Percentiles rank a stretch among this genome's conserved stretches.
phyloP scores from a whole-genome alignment of 768 basidiomycete genomes.

The Boletus rubroflammeus region DNA sequence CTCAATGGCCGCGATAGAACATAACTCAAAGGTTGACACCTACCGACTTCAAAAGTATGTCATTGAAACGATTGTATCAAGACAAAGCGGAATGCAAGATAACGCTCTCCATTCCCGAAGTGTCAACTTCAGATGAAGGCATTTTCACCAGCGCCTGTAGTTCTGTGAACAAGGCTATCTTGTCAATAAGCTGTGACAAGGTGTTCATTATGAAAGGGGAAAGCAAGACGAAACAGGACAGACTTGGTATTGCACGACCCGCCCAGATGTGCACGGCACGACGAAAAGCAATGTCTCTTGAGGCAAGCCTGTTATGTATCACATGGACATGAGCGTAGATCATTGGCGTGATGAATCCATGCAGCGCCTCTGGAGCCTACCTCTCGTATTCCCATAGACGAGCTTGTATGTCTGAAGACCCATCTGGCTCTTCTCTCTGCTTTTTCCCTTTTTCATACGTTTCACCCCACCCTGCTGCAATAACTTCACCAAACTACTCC shows the following conservation, averaged over 20 bases:
- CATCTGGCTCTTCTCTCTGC: constrained; percentile 7
- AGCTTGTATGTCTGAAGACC: constrained; percentile 27
- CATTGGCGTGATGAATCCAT: neutral
- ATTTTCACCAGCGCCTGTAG: constrained; percentile 31
- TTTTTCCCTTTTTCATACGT: constrained; percentile 4
- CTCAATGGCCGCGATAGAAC: neutral
- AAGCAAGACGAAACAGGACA: constrained; percentile 11
- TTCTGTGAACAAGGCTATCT: constrained; percentile 40
- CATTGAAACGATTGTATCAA: neutral
- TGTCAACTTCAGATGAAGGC: constrained; percentile 8
- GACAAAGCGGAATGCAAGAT: neutral
- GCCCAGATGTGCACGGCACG: constrained; percentile 72
- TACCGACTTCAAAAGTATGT: neutral
- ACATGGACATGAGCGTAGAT: neutral
- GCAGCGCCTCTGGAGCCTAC: neutral
- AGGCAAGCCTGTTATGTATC: neutral
- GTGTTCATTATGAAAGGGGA: neutral
- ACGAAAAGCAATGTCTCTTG: constrained; percentile 71
- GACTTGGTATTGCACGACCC: constrained; percentile 71
- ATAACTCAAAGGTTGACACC: neutral
- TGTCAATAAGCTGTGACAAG: constrained; percentile 39
- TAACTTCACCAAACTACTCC: constrained; percentile 36
- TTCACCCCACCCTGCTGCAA: constrained; percentile 1
- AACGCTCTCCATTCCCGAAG: constrained; percentile 7
- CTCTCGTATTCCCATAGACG: constrained; percentile 8